Evolutionary conservation across 345 rosid genomes (phyloP), one percentile per base, ranked within the genome.

Genomic region (Abelmoschus esculentus): DNA sequence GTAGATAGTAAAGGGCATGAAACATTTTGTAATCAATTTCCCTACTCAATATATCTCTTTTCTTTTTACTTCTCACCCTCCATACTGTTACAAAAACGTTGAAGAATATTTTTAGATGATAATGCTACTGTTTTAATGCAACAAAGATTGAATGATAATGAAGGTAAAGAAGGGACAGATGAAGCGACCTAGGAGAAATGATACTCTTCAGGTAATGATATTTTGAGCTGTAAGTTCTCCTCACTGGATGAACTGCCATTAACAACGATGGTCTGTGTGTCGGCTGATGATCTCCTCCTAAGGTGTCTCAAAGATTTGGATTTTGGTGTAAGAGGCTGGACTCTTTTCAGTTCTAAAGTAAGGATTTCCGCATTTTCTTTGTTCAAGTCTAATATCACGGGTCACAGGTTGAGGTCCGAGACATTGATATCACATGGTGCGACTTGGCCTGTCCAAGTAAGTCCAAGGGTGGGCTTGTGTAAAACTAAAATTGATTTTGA

Each of bases 331-430:
- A 96, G 96, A 38, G 88, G 90, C 81, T 83, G 88, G 71, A 88
- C 89, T 71, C 92, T 95, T 76, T 86, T 89, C 75, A 91, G 90
- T 83, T 89, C 97, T 75, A 89, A 73, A 38, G 98, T 89, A 74
- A 49, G 80, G 73, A 93, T 78, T 75, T 89, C 82, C 55, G 85
- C 70, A 7, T 78, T 81, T 77, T 67, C 73, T 60, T 80, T 86
- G 80, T 77, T 89, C 70, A 85, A 32, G 66, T 90, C 93, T 70
- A 90, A n/a, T n/a, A n/a, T n/a, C n/a, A n/a, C n/a, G n/a, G n/a
- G n/a, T n/a, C n/a, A n/a, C n/a, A n/a, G n/a, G n/a, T n/a, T n/a
- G n/a, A n/a, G n/a, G n/a, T n/a, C n/a, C n/a, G n/a, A n/a, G n/a
- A n/a, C n/a, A n/a, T n/a, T n/a, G n/a, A n/a, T n/a, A n/a, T n/a